phyloP scores from a whole-genome alignment of 179 eudicot species.

The Sideroxylon spinosum region DNA sequence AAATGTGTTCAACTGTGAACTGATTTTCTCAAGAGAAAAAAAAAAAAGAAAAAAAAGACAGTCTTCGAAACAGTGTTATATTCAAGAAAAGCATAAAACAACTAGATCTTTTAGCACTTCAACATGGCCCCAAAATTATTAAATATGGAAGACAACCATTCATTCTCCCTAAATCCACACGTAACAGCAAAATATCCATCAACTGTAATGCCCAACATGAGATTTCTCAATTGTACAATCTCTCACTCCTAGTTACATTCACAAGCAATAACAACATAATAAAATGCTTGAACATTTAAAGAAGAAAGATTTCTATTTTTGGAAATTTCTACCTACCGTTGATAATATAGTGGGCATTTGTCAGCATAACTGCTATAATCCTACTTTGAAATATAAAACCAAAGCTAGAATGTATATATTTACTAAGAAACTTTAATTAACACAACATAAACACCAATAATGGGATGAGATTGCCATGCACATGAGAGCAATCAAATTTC shows the following conservation, averaged over 20 bases:
- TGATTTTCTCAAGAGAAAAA: conserved; percentile 7
- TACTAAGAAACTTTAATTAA: no score
- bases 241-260: not conserved
- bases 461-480: no score
- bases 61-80: not conserved
- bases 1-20: not conserved
- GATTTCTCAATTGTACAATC: not conserved
- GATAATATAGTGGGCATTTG: not conserved
- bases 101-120: conserved; percentile 13
- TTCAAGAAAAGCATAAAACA: conserved; percentile 13
- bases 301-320: not conserved
- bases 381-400: not conserved
- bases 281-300: not conserved
- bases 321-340: not conserved
- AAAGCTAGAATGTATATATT: no score
- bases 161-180: conserved; percentile 2
- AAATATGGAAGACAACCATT: not conserved
- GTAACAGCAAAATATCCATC: not conserved
- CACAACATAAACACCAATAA: no score
- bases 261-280: not conserved
- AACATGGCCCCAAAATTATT: conserved; percentile 29
- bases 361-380: not conserved
- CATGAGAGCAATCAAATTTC: no score
- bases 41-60: not conserved
- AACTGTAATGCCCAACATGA: no score